Evolutionary conservation across 257 asterid genomes (phyloP).

Genomic region (Capsicum rhomboideum): DNA sequence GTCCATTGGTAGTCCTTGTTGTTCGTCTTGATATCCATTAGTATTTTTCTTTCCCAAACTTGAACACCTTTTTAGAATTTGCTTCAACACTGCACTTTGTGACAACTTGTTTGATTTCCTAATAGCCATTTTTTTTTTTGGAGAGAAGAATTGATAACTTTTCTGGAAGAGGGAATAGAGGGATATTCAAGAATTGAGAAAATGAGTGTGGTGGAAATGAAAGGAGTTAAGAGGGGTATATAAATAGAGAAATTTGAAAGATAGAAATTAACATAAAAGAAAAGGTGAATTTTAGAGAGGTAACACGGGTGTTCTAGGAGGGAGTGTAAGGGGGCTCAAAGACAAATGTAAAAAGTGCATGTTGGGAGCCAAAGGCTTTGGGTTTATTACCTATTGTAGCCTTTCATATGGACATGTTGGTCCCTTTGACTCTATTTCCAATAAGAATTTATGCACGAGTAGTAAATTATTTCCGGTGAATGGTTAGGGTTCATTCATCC

Average conservation of each 20-base stretch:
- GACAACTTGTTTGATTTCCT: slow-evolving; percentile 36
- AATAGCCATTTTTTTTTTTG: slow-evolving; percentile 33
- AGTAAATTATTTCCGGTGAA: too few relatives aligned
- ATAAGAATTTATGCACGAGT: too few relatives aligned
- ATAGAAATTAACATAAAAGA: too few relatives aligned
- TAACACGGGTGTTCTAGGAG: neutral
- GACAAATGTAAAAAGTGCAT: neutral
- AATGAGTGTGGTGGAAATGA: slow-evolving; percentile 16
- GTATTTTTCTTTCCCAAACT: slow-evolving; percentile 28
- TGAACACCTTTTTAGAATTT: slow-evolving; percentile 45
- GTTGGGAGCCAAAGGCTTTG: slow-evolving; percentile 8
- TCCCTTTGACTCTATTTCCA: neutral
- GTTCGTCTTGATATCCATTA: slow-evolving; percentile 7
- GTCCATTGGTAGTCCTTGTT: slow-evolving; percentile 37
- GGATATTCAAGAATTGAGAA: neutral
- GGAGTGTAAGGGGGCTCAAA: neutral
- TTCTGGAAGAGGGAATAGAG: neutral
- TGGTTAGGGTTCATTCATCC: neutral
- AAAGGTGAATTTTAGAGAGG: neutral
- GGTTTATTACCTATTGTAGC: slow-evolving; percentile 1
- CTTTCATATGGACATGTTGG: slow-evolving; percentile 5
- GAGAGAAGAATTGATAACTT: too few relatives aligned
- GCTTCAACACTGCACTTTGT: slow-evolving; percentile 44
- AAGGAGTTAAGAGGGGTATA: slow-evolving; percentile 14
- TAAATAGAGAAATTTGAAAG: slow-evolving; percentile 5